These are phyloP conservation scores for Epichloe sibirici DNA, from an alignment of 2,329 filamentous ascomycete species.

Conservation along the genomic window DNA sequence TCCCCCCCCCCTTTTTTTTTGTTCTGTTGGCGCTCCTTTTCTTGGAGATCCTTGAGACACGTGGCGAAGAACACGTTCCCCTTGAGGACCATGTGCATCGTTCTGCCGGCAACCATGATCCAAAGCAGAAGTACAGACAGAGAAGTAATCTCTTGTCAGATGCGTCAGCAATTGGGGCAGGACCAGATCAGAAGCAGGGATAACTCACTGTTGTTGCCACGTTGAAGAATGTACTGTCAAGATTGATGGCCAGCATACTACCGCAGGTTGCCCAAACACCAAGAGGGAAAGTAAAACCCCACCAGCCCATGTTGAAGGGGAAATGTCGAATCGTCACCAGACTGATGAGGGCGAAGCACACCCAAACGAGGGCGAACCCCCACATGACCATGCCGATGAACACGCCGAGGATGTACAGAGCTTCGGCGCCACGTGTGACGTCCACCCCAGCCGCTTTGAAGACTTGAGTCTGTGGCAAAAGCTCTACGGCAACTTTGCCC, in stretches of 20 bases:
- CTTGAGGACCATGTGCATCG: slow-evolving; percentile 23
- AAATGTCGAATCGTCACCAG: slow-evolving; percentile 26
- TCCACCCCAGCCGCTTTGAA: slow-evolving; percentile 31
- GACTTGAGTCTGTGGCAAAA: slow-evolving; percentile 26
- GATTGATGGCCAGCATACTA: slow-evolving; percentile 24
- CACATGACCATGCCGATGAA: slow-evolving; percentile 30
- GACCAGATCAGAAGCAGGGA: not conserved
- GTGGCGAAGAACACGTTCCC: slow-evolving; percentile 34
- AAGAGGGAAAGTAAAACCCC: slow-evolving; percentile 35
- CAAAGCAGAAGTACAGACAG: slow-evolving; percentile 29
- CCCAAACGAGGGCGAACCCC: slow-evolving; percentile 32
- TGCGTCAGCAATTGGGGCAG: not conserved
- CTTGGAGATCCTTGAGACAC: slow-evolving; percentile 26
- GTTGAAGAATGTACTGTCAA: slow-evolving; percentile 31
- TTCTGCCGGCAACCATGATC: slow-evolving; percentile 28
- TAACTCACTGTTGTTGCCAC: slow-evolving; percentile 23
- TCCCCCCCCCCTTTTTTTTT: slow-evolving; percentile 11
- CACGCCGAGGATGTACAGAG: slow-evolving; percentile 47
- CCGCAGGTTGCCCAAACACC: slow-evolving; percentile 33
- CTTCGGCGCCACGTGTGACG: slow-evolving; percentile 20
- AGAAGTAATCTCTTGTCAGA: slow-evolving; percentile 23
- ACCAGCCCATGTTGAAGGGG: slow-evolving; percentile 36
- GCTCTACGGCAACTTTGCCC: slow-evolving; percentile 32
- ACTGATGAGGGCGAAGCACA: slow-evolving; percentile 30
- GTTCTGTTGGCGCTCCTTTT: slow-evolving; percentile 16